These are phyloP conservation scores for Ophiocordyceps sinensis DNA, from an alignment of 2,329 filamentous ascomycete genomes.

Conservation along the genomic window DNA sequence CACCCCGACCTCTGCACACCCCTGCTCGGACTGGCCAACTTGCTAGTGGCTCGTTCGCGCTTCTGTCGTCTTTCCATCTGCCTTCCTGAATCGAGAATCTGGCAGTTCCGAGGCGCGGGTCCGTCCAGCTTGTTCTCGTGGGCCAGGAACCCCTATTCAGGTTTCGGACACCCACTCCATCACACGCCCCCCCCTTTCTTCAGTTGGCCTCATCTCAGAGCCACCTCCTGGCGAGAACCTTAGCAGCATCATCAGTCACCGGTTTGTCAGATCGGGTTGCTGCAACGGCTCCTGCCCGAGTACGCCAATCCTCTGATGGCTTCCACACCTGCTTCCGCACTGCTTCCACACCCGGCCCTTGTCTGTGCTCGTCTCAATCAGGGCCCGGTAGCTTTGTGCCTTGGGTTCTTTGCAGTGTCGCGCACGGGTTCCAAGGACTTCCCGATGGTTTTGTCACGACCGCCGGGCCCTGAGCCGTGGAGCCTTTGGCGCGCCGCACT, in stretches of 20 bases:
- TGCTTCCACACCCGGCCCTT: background rate
- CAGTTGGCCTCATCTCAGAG: background rate
- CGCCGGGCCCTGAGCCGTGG: slow-evolving; percentile 1
- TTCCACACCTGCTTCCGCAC: background rate
- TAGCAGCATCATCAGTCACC: background rate
- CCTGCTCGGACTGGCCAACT: background rate
- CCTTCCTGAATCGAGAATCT: slow-evolving; percentile 11
- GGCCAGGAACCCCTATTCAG: background rate
- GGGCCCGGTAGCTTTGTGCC: background rate
- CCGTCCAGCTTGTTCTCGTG: background rate
- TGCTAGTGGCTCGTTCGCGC: slow-evolving; percentile 8
- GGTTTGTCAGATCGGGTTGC: slow-evolving; percentile 5
- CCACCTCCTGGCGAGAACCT: background rate
- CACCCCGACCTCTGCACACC: background rate
- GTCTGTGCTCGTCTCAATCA: background rate
- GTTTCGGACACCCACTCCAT: background rate
- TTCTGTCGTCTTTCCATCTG: slow-evolving; percentile 17
- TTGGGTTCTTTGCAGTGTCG: background rate
- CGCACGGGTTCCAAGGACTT: background rate
- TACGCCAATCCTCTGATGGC: background rate
- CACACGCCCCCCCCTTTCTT: background rate
- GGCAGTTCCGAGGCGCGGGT: slow-evolving; percentile 4
- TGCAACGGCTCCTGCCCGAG: slow-evolving; percentile 2
- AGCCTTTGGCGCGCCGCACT: slow-evolving; percentile 1
- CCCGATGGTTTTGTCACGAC: background rate